Evolutionary conservation across 2,329 filamentous ascomycete genomes (phyloP).

Genomic region (Fusarium pseudoanthophilum): DNA sequence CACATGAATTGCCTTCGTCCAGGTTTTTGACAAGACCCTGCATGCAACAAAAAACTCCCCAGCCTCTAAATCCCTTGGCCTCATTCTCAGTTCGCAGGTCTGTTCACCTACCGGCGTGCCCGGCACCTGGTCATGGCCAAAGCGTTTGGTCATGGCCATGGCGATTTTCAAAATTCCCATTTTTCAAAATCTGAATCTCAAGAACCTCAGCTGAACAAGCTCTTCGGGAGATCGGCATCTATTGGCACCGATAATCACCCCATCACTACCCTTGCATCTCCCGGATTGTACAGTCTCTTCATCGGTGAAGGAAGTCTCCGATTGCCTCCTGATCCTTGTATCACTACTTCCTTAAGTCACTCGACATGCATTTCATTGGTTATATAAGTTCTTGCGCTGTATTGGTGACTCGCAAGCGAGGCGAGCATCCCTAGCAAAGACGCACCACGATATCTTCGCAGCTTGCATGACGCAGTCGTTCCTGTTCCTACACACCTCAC

Average conservation of each 20-base stretch:
- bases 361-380: neutral
- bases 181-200: neutral
- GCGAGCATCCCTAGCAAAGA: neutral
- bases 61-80: neutral
- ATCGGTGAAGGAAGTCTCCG: neutral
- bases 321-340: neutral
- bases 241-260: neutral
- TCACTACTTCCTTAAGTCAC: neutral
- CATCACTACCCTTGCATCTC: neutral
- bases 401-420: neutral
- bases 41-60: neutral
- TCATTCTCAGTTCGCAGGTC: constrained; percentile 3
- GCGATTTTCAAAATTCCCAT: neutral
- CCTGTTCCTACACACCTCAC: neutral
- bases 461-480: neutral
- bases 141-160: neutral
- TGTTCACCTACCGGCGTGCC: constrained; percentile 12
- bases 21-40: neutral
- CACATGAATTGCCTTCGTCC: neutral
- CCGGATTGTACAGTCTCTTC: neutral
- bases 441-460: neutral
- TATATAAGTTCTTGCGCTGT: neutral
- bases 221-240: constrained; percentile 4
- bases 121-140: neutral
- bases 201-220: neutral